Evolutionary conservation across 257 asterid genomes (phyloP), one percentile per base, ranked within the genome.

Genomic region (Phtheirospermum japonicum): DNA sequence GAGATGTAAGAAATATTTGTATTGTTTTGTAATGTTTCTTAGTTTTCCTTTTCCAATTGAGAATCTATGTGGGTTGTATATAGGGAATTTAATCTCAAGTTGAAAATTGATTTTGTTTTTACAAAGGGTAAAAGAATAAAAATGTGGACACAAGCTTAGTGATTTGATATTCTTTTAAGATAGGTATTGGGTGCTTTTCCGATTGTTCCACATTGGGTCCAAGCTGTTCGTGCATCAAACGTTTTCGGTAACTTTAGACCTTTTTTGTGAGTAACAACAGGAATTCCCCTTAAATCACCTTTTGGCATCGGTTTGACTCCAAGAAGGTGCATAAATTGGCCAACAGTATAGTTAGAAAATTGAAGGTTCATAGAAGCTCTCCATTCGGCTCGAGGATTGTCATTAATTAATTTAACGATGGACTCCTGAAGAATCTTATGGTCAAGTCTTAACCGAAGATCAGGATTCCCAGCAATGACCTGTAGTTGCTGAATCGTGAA

Each of bases 191-290:
- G 54, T 48, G 54, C 54, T 17, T 48, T 48, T 48, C 79, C 63
- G 67, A 92, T 77, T 71, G 91, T 79, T 68, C 69, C 70, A 56
- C 99, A 92, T 7, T 83, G 95, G 51, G 97, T 82, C 97, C 97
- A 92, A 69, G 87, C 85, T 13, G 73, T 76, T 45, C 99, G 80
- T 34, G 99, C 96, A 71, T 92, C 97, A 70, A 86, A 92, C 7
- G 19, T 68, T 71, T 54, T 62, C 36, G 99, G 97, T 70, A 92
- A 77, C 75, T 79, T 71, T 30, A 75, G 61, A 55, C 70, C 80
- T 73, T 56, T 40, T 50, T 71, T 18, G 69, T 89, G 95, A 62
- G 83, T 71, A 51, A 77, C 74, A 58, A 82, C 78, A 17, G 88
- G 71, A 40, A 73, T 66, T 37, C 84, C 75, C 73, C 71, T 77